Percentiles rank a stretch among this genome's conserved stretches.
Evolutionary conservation across 257 asterid genomes (phyloP).

Genomic region (Voacanga thouarsii): DNA sequence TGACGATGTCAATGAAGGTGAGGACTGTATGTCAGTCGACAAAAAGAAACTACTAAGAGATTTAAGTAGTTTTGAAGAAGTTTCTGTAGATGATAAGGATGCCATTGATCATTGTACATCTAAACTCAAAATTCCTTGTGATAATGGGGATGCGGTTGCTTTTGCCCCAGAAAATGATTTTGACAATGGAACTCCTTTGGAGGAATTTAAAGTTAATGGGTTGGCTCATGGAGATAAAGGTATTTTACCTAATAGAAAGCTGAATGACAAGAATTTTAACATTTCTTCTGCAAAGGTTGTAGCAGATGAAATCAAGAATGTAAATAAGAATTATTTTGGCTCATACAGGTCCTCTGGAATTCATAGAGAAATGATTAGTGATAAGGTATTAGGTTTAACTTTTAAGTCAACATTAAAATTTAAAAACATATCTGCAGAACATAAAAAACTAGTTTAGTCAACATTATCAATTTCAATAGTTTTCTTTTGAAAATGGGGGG

Average conservation of each 20-base stretch:
- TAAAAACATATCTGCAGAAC: no score
- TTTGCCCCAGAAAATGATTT: slow-evolving; percentile 25
- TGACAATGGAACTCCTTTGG: slow-evolving; percentile 21
- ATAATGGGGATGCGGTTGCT: slow-evolving; percentile 36
- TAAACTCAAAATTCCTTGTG: slow-evolving; percentile 25
- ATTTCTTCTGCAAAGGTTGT: slow-evolving; percentile 31
- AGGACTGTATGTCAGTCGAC: slow-evolving; percentile 34
- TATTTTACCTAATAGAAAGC: slow-evolving; percentile 16
- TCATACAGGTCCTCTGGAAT: slow-evolving; percentile 88
- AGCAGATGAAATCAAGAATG: slow-evolving; percentile 38
- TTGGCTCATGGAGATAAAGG: slow-evolving; percentile 17
- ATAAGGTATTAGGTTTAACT: slow-evolving; percentile 56
- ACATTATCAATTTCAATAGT: neutral
- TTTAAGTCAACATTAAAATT: neutral
- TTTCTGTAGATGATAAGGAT: slow-evolving; percentile 41
- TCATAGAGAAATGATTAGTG: slow-evolving; percentile 96
- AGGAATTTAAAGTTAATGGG: slow-evolving; percentile 23
- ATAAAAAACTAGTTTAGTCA: neutral
- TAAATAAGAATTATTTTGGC: slow-evolving; percentile 72
- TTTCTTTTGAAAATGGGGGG: neutral
- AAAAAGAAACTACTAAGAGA: slow-evolving; percentile 39
- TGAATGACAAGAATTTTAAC: slow-evolving; percentile 15
- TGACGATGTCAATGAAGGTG: slow-evolving; percentile 58
- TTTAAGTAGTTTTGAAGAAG: slow-evolving; percentile 43
- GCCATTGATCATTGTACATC: slow-evolving; percentile 26